Conservation (phyloP, 2,329 filamentous ascomycete species). For the Pyrenophora tritici-repentis region DNA sequence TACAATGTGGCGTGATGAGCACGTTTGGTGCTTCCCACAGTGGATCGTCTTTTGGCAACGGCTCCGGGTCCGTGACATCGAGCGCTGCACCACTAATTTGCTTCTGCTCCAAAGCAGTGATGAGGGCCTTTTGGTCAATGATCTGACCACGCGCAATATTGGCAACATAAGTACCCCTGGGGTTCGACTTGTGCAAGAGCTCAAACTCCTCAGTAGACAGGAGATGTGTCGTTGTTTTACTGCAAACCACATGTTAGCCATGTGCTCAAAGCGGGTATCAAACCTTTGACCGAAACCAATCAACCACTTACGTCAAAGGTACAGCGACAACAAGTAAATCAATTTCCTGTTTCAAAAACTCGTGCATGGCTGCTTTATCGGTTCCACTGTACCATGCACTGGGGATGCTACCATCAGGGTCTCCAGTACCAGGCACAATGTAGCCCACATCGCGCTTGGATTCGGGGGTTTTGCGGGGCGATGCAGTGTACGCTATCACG, state of each 20-base stretch:
- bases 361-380: slow-evolving; percentile 56
- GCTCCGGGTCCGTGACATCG: slow-evolving; percentile 81
- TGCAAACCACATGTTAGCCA: slow-evolving; percentile 10
- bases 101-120: slow-evolving; percentile 63
- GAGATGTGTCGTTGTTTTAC: slow-evolving; percentile 57
- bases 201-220: slow-evolving; percentile 61
- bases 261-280: background rate
- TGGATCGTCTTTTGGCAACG: slow-evolving; percentile 68
- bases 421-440: slow-evolving; percentile 69
- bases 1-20: slow-evolving; percentile 71
- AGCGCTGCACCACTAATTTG: slow-evolving; percentile 70
- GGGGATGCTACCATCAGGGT: slow-evolving; percentile 61
- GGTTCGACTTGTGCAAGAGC: slow-evolving; percentile 54
- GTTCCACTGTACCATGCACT: slow-evolving; percentile 62
- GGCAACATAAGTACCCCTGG: slow-evolving; percentile 63
- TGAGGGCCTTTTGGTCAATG: slow-evolving; percentile 65
- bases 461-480: slow-evolving; percentile 68
- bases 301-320: slow-evolving; percentile 56
- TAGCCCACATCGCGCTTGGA: slow-evolving; percentile 68
- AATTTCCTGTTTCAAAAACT: slow-evolving; percentile 61
- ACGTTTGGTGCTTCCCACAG: slow-evolving; percentile 73
- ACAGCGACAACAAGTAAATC: slow-evolving; percentile 63
- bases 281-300: background rate
- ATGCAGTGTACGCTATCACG: slow-evolving; percentile 76
- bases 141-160: slow-evolving; percentile 74